phyloP scores from a whole-genome alignment of 2,329 filamentous ascomycete genomes.

The Decorospora gaudefroyi region DNA sequence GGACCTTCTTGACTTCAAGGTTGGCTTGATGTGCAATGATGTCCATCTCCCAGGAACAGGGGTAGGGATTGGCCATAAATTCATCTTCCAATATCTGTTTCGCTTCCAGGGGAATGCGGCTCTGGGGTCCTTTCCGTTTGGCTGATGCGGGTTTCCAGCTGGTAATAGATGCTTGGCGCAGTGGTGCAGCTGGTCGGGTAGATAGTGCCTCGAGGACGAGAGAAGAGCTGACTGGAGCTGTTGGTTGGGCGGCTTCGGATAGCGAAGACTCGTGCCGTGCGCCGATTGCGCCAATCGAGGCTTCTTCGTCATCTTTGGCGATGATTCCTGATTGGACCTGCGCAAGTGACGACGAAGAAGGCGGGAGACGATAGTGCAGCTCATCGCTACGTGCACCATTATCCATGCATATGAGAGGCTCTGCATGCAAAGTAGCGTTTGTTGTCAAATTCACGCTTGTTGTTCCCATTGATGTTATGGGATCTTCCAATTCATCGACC shows the following conservation, averaged over 20 bases:
- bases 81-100: slow-evolving; percentile 44
- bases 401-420: background rate
- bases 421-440: background rate
- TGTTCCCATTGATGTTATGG: background rate
- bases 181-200: slow-evolving; percentile 7
- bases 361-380: background rate
- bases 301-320: slow-evolving; percentile 1
- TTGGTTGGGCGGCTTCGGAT: background rate
- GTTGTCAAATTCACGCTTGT: background rate
- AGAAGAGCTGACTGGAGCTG: background rate
- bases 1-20: slow-evolving; percentile 44
- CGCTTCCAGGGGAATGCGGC: slow-evolving; percentile 39
- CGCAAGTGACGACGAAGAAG: slow-evolving; percentile 11
- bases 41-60: slow-evolving; percentile 44
- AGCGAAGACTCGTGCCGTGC: background rate
- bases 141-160: slow-evolving; percentile 41
- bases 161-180: slow-evolving; percentile 17
- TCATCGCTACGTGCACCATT: background rate
- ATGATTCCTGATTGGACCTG: background rate
- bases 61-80: slow-evolving; percentile 44
- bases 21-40: slow-evolving; percentile 46
- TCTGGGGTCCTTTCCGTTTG: slow-evolving; percentile 40
- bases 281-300: background rate
- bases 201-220: background rate
- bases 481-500: background rate